These are phyloP conservation scores for Suillus luteus DNA, from an alignment of 768 basidiomycete genomes.

Conservation along the genomic window DNA sequence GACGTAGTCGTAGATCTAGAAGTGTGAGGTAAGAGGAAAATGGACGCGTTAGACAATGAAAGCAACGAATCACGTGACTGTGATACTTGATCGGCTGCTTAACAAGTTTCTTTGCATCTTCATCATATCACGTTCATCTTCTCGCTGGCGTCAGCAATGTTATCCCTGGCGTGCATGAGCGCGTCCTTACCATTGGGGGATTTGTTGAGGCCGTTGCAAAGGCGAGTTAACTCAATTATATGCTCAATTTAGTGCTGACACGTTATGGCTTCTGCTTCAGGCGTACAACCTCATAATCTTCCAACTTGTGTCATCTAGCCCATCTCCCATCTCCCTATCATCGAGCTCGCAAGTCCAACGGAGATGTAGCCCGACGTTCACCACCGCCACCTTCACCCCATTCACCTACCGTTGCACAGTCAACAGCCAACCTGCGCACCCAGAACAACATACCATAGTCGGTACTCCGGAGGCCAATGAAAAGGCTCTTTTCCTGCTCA, in stretches of 20 bases:
- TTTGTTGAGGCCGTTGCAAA: conserved; percentile 91
- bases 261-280: conserved; percentile 41
- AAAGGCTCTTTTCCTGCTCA: conserved; percentile 95
- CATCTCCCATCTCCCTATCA: conserved; percentile 71
- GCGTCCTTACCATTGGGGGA: conserved; percentile 93
- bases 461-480: conserved; percentile 97
- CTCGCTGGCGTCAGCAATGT: conserved; percentile 99
- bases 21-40: too few species aligned
- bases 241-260: conserved; percentile 12
- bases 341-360: conserved; percentile 68
- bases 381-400: conserved; percentile 37
- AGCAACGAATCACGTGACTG: too few species aligned
- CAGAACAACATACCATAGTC: conserved; percentile 98
- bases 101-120: too few species aligned
- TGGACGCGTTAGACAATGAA: too few species aligned
- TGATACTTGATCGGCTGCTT: too few species aligned
- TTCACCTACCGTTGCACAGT: conserved; percentile 53
- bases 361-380: conserved; percentile 50
- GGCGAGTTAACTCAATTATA: conserved; percentile 44
- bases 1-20: too few species aligned
- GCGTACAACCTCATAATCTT: conserved; percentile 94
- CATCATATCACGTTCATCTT: too few species aligned
- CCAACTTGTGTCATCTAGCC: conserved; percentile 83
- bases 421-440: conserved; percentile 84
- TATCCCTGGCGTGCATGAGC: conserved; percentile 96